A percentile compares a stretch with the other conserved stretches of the same genome.
Conservation (phyloP, 2,329 filamentous ascomycete genomes). For the Didymella exigua region DNA sequence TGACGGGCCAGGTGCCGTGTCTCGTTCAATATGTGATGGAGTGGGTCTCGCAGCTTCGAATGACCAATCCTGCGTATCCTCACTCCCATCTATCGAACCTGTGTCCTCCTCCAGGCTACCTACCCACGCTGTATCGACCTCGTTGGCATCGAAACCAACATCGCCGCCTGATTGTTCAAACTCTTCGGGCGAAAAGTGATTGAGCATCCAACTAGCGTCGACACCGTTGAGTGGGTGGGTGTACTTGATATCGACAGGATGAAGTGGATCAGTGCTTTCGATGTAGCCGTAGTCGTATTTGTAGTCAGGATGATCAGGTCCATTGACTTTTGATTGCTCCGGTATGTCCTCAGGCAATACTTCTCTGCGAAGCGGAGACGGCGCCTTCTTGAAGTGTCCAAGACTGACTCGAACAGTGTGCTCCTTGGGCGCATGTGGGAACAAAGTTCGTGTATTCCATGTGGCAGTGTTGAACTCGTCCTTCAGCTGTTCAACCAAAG, state of each 20-base stretch:
- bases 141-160: conserved; percentile 3
- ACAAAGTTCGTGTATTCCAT: conserved; percentile 22
- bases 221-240: conserved; percentile 16
- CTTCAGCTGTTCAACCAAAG: conserved; percentile 21
- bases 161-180: not conserved
- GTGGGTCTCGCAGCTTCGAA: not conserved
- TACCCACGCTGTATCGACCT: conserved; percentile 13
- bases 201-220: conserved; percentile 19
- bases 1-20: not conserved
- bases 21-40: not conserved
- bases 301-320: conserved; percentile 5
- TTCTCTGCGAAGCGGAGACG: conserved; percentile 25
- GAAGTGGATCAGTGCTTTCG: conserved; percentile 31
- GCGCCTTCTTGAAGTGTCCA: not conserved
- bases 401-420: conserved; percentile 11
- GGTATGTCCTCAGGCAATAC: conserved; percentile 28
- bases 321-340: not conserved
- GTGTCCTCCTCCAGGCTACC: not conserved
- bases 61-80: not conserved
- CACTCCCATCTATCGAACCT: not conserved
- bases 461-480: conserved; percentile 9
- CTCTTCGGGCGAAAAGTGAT: conserved; percentile 13
- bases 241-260: conserved; percentile 28
- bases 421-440: conserved; percentile 13
- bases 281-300: conserved; percentile 28